Conservation (phyloP, 139 green algal genomes). For the Chlamydomonas sp. region DNA sequence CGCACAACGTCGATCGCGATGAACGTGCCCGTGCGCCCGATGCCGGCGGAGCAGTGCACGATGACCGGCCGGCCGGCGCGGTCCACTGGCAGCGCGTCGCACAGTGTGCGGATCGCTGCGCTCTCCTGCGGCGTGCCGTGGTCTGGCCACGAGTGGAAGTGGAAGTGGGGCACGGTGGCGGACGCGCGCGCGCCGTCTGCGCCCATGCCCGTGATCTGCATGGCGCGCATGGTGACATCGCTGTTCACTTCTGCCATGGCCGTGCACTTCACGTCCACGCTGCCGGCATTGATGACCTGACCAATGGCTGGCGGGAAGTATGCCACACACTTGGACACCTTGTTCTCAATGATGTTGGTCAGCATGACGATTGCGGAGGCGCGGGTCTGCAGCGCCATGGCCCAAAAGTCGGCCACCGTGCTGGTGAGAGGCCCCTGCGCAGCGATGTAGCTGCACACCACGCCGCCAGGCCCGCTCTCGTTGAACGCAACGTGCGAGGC, state of each 20-base stretch:
- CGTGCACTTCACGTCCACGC: not conserved
- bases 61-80: constrained; percentile 9
- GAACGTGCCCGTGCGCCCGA: constrained; percentile 70
- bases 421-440: constrained; percentile 30
- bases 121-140: constrained; percentile 43
- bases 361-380: constrained; percentile 54
- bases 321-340: constrained; percentile 31
- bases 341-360: constrained; percentile 37
- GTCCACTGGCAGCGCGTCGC: constrained; percentile 26
- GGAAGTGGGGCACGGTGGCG: constrained; percentile 33
- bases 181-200: too few relatives aligned
- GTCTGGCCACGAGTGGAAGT: constrained; percentile 56
- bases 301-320: constrained; percentile 32
- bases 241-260: not conserved
- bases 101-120: constrained; percentile 30
- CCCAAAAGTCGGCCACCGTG: constrained; percentile 51
- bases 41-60: constrained; percentile 70
- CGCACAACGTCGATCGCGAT: constrained; percentile 66
- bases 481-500: not conserved
- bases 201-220: not conserved
- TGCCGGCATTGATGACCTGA: not conserved
- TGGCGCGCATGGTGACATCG: not conserved
- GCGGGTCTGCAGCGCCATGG: constrained; percentile 38
- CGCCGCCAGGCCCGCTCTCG: not conserved
- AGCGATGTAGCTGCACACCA: constrained; percentile 25